These are phyloP conservation scores for Helenozyma baotianmanensis DNA, from an alignment of 805 yeast species.

Conservation along the genomic window DNA sequence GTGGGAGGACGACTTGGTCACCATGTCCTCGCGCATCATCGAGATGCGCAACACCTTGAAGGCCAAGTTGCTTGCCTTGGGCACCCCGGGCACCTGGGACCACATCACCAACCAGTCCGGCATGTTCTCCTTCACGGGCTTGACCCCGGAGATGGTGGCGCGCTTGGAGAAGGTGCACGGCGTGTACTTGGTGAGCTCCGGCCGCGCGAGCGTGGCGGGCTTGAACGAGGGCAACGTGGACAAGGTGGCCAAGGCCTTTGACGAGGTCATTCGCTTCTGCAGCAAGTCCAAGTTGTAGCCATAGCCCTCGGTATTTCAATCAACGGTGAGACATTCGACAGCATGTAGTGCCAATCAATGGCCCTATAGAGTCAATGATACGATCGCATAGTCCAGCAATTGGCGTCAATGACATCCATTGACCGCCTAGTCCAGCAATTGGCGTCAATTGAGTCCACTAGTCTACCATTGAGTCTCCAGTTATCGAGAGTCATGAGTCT, in stretches of 20 bases:
- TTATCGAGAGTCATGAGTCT: no score
- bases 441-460: no score
- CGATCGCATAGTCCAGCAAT: no score
- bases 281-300: conserved; percentile 15
- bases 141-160: conserved; percentile 68
- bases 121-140: conserved; percentile 95
- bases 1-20: conserved; percentile 80
- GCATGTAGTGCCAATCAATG: no score
- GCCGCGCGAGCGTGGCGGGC: conserved; percentile 94
- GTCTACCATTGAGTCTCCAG: no score
- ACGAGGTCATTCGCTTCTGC: conserved; percentile 57
- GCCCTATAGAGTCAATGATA: no score
- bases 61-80: conserved; percentile 50
- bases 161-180: conserved; percentile 74
- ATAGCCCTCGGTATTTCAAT: no score
- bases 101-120: conserved; percentile 90
- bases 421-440: no score
- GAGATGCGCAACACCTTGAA: conserved; percentile 72
- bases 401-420: no score
- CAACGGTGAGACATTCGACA: no score
- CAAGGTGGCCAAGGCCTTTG: conserved; percentile 75
- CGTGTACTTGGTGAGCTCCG: conserved; percentile 74
- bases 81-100: conserved; percentile 88
- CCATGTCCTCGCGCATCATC: conserved; percentile 82
- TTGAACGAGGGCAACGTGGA: conserved; percentile 74